A percentile compares a stretch with the other conserved stretches of the same genome.
phyloP scores from a whole-genome alignment of 768 basidiomycete genomes.

The Boletus coccyginus region DNA sequence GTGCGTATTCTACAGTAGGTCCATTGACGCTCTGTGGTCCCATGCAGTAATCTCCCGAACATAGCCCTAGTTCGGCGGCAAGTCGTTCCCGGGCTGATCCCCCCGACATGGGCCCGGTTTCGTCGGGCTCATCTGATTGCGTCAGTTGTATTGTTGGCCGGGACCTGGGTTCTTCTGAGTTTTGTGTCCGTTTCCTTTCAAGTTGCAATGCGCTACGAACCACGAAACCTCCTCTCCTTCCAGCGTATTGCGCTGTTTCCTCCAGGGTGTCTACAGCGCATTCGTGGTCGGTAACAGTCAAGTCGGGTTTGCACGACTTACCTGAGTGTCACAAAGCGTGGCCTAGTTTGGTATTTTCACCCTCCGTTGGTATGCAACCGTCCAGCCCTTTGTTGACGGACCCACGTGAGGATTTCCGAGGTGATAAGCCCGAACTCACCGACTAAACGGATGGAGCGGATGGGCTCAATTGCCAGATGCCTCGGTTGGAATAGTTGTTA shows the following conservation, averaged over 20 bases:
- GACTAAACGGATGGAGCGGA: too few species aligned
- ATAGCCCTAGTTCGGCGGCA: slow-evolving; percentile 34
- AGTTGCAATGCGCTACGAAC: neutral
- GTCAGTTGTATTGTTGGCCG: slow-evolving; percentile 26
- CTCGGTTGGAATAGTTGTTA: neutral
- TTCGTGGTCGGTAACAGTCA: slow-evolving; percentile 35
- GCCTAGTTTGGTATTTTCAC: too few species aligned
- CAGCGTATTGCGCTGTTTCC: slow-evolving; percentile 34
- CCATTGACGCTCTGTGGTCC: slow-evolving; percentile 12
- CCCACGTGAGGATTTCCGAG: too few species aligned
- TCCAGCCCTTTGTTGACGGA: too few species aligned
- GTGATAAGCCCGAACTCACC: too few species aligned
- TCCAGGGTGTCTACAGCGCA: slow-evolving; percentile 39
- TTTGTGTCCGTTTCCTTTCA: too few species aligned
- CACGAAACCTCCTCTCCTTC: neutral
- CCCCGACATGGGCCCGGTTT: too few species aligned
- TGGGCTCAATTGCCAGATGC: too few species aligned
- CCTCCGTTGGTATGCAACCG: too few species aligned
- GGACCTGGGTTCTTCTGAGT: slow-evolving; percentile 7
- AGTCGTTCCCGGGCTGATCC: too few species aligned
- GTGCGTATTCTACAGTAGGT: neutral
- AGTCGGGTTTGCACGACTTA: slow-evolving; percentile 34
- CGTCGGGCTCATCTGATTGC: slow-evolving; percentile 27
- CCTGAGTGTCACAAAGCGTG: neutral
- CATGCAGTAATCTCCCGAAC: slow-evolving; percentile 26